phyloP scores from a whole-genome alignment of 768 basidiomycete species.

The Leccinum pellstonianum region DNA sequence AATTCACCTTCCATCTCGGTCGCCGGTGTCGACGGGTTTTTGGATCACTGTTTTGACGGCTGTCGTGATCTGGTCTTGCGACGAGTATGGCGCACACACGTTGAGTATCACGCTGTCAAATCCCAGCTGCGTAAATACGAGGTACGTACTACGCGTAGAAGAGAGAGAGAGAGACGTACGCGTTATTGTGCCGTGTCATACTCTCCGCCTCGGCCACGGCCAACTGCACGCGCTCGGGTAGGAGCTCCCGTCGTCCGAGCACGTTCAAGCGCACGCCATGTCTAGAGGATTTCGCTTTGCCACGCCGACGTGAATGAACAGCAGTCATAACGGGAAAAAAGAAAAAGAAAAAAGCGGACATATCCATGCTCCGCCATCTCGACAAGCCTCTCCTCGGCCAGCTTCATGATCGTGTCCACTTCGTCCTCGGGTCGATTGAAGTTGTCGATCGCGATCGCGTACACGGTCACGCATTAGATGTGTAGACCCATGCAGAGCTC shows the following conservation, averaged over 20 bases:
- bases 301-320: background rate
- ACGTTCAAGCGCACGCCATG: conserved; percentile 85
- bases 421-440: too few species aligned
- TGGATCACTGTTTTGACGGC: conserved; percentile 51
- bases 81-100: conserved; percentile 89
- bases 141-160: background rate
- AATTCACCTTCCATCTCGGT: conserved; percentile 28
- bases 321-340: background rate
- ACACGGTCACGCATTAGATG: too few species aligned
- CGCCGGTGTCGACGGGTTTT: conserved; percentile 33
- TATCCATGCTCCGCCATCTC: conserved; percentile 84
- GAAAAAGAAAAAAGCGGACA: conserved; percentile 24
- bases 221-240: conserved; percentile 72
- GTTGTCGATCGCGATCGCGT: too few species aligned
- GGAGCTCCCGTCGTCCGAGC: conserved; percentile 69
- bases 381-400: conserved; percentile 46
- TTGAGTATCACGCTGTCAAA: conserved; percentile 76
- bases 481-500: too few species aligned
- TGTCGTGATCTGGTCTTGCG: conserved; percentile 86
- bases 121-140: background rate
- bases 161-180: conserved; percentile 40
- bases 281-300: conserved; percentile 67
- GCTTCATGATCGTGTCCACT: conserved; percentile 46
- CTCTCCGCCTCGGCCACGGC: conserved; percentile 71
- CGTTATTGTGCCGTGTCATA: conserved; percentile 70